These are phyloP conservation scores for Sequoia sempervirens DNA, from an alignment of 75 land plant species.

Conservation along the genomic window DNA sequence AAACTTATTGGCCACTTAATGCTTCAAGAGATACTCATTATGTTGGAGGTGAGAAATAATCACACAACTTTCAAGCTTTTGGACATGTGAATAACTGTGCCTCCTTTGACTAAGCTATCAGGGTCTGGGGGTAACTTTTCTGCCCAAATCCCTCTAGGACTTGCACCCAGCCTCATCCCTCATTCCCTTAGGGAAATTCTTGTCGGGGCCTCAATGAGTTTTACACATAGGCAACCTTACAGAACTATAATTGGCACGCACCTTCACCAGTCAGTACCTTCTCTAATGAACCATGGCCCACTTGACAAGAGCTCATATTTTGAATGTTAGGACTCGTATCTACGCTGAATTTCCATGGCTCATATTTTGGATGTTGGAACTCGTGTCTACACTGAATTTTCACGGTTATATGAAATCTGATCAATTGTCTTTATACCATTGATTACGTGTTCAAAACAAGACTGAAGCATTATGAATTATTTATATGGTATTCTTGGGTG, in stretches of 20 bases:
- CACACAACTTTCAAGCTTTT: not conserved
- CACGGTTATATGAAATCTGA: not conserved
- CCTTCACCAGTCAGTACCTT: too few relatives aligned
- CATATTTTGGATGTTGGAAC: not conserved
- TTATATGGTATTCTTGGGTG: not conserved
- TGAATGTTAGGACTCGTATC: not conserved
- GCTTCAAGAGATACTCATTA: too few relatives aligned
- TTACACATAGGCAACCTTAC: not conserved
- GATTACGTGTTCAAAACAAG: too few relatives aligned
- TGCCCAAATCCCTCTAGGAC: not conserved
- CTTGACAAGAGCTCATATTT: not conserved
- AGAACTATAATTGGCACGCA: not conserved
- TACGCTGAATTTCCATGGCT: not conserved
- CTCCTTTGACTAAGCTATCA: not conserved
- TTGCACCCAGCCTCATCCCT: not conserved
- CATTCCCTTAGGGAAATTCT: not conserved
- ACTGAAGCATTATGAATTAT: not conserved
- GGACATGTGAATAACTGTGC: not conserved
- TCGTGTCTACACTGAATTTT: not conserved
- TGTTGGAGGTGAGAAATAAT: too few relatives aligned
- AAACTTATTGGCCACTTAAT: too few relatives aligned
- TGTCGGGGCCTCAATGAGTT: not conserved
- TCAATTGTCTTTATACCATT: not conserved
- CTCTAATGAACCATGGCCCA: not conserved
- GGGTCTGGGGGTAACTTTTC: not conserved